A percentile compares a stretch with the other conserved stretches of the same genome.
phyloP scores from a whole-genome alignment of 2,329 filamentous ascomycete species.

The Pestalotiopsis sp. region DNA sequence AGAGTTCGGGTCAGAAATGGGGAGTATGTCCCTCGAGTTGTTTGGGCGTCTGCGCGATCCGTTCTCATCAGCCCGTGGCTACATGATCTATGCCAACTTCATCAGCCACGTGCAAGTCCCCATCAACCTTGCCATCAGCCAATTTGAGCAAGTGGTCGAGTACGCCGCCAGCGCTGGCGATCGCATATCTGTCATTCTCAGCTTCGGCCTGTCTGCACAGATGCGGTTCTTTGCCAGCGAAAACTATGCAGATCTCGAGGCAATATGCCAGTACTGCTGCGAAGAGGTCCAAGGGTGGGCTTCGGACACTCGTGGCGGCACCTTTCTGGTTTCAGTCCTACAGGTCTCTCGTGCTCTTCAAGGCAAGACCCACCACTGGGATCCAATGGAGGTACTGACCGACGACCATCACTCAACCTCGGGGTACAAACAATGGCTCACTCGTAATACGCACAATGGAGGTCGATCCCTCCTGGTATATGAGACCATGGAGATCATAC shows the following conservation, averaged over 20 bases:
- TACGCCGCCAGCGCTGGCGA: conserved; percentile 69
- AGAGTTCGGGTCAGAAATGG: conserved; percentile 67
- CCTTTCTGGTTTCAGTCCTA: conserved; percentile 65
- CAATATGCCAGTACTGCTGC: conserved; percentile 71
- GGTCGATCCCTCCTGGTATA: conserved; percentile 70
- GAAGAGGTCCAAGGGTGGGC: conserved; percentile 76
- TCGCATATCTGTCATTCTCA: conserved; percentile 71
- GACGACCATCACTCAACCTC: conserved; percentile 67
- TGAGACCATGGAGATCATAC: conserved; percentile 66
- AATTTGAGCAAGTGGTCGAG: conserved; percentile 69
- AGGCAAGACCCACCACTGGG: conserved; percentile 65
- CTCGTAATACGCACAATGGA: conserved; percentile 55
- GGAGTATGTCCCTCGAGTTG: conserved; percentile 63
- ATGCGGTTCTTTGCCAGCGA: conserved; percentile 72
- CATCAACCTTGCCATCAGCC: conserved; percentile 57
- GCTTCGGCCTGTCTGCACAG: conserved; percentile 67
- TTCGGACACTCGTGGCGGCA: conserved; percentile 71
- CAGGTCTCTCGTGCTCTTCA: conserved; percentile 72
- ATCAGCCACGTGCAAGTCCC: conserved; percentile 70
- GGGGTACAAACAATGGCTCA: conserved; percentile 62
- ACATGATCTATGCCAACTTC: conserved; percentile 71
- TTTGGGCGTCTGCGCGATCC: conserved; percentile 65
- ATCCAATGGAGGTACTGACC: conserved; percentile 61
- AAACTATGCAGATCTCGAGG: conserved; percentile 69
- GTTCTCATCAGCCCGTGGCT: conserved; percentile 68